Conservation (phyloP, 2,329 filamentous ascomycete genomes). For the Penicillium sp. region DNA sequence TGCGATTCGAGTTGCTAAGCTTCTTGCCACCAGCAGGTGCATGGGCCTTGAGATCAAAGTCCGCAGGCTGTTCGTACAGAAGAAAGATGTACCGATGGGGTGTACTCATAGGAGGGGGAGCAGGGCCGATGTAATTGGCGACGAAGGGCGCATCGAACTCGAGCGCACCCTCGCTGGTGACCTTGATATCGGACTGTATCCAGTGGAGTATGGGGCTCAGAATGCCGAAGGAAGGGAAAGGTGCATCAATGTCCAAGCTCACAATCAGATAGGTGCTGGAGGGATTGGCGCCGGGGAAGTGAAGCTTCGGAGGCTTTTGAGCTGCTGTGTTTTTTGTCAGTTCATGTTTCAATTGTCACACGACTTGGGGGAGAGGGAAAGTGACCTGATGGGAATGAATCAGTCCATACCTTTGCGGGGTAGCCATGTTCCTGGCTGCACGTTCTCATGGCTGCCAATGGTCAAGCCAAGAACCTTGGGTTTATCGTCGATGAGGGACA, state of each 20-base stretch:
- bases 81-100: slow-evolving; percentile 53
- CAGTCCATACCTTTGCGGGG: slow-evolving; percentile 29
- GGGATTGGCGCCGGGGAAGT: slow-evolving; percentile 14
- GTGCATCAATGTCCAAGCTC: slow-evolving; percentile 31
- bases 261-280: slow-evolving; percentile 27
- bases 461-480: slow-evolving; percentile 35
- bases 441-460: slow-evolving; percentile 24
- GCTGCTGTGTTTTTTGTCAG: slow-evolving; percentile 13
- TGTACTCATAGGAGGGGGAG: slow-evolving; percentile 46
- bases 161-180: slow-evolving; percentile 9
- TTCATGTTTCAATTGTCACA: neutral
- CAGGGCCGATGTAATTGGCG: slow-evolving; percentile 45
- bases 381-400: fast-evolving
- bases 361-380: neutral
- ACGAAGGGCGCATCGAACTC: slow-evolving; percentile 22
- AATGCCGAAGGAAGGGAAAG: slow-evolving; percentile 27
- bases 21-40: slow-evolving; percentile 36
- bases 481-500: slow-evolving; percentile 30
- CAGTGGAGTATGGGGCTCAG: slow-evolving; percentile 34
- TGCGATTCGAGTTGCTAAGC: slow-evolving; percentile 37
- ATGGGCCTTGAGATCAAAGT: slow-evolving; percentile 35
- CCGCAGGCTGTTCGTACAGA: slow-evolving; percentile 48
- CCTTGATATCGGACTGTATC: slow-evolving; percentile 29
- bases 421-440: slow-evolving; percentile 32
- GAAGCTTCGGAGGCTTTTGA: slow-evolving; percentile 20